These are phyloP conservation scores for Penicillium sp. DNA, from an alignment of 2,329 filamentous ascomycete genomes.

Conservation along the genomic window DNA sequence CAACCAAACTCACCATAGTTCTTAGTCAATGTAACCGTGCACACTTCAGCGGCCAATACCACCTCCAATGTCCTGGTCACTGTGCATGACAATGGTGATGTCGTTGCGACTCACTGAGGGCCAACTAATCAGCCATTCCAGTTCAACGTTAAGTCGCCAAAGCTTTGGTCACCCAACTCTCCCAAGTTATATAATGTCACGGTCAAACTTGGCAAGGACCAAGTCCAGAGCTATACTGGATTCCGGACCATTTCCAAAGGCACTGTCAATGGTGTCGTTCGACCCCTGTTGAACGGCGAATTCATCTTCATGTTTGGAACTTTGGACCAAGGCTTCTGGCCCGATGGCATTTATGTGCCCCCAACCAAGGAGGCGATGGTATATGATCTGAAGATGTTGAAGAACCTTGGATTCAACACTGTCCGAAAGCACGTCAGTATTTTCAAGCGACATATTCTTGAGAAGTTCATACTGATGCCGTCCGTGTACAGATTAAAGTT, in stretches of 20 bases:
- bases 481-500: conserved; percentile 63
- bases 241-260: conserved; percentile 69
- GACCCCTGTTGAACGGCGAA: conserved; percentile 71
- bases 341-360: conserved; percentile 70
- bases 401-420: conserved; percentile 72
- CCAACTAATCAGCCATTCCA: conserved; percentile 59
- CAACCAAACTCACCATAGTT: neutral
- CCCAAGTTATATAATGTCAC: conserved; percentile 70
- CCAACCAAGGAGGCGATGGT: conserved; percentile 72
- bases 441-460: neutral
- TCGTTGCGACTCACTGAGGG: conserved; percentile 54
- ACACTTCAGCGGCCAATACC: conserved; percentile 50
- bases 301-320: conserved; percentile 72
- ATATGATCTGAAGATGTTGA: conserved; percentile 68
- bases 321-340: conserved; percentile 74
- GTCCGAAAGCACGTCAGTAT: conserved; percentile 69
- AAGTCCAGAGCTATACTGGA: conserved; percentile 69
- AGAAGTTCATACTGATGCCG: neutral
- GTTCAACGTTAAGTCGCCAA: conserved; percentile 61
- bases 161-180: conserved; percentile 69
- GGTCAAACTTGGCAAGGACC: conserved; percentile 60
- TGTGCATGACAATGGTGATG: conserved; percentile 46
- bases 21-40: conserved; percentile 63
- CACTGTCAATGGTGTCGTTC: conserved; percentile 62
- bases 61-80: conserved; percentile 47